Conservation (phyloP, 495 filamentous ascomycete species). For the Podospora pseudopauciseta region DNA sequence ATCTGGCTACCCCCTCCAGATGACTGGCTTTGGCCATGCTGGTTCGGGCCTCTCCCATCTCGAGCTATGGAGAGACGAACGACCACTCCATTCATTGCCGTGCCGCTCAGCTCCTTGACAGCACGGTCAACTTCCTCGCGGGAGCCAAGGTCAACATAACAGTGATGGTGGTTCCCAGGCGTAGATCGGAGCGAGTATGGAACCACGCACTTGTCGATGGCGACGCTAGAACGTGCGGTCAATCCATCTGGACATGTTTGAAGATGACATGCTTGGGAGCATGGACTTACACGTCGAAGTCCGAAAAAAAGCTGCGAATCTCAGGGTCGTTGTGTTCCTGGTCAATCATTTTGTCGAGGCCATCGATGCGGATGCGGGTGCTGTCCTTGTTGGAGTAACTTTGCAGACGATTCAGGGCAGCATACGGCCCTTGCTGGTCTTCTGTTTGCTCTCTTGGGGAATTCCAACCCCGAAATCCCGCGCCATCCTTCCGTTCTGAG, state of each 20-base stretch:
- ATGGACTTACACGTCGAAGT: constrained; percentile 40
- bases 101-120: constrained; percentile 32
- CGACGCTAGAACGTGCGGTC: constrained; percentile 30
- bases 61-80: too few species aligned
- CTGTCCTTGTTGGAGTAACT: constrained; percentile 32
- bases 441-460: neutral
- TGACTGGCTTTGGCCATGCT: too few species aligned
- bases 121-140: constrained; percentile 53
- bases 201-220: constrained; percentile 62
- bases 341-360: constrained; percentile 56
- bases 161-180: constrained; percentile 61
- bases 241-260: constrained; percentile 17
- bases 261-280: constrained; percentile 25
- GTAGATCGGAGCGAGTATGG: constrained; percentile 52
- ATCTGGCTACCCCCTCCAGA: too few species aligned
- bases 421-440: constrained; percentile 24
- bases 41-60: too few species aligned
- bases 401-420: constrained; percentile 17
- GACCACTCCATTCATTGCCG: neutral
- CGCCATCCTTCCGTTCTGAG: neutral
- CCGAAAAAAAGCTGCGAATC: constrained; percentile 57
- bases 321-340: constrained; percentile 51
- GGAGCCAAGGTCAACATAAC: constrained; percentile 62
- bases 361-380: constrained; percentile 60
- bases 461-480: neutral